These are phyloP conservation scores for Wallacemonas rigidus DNA, from an alignment of 208 protist species.

Conservation along the genomic window DNA sequence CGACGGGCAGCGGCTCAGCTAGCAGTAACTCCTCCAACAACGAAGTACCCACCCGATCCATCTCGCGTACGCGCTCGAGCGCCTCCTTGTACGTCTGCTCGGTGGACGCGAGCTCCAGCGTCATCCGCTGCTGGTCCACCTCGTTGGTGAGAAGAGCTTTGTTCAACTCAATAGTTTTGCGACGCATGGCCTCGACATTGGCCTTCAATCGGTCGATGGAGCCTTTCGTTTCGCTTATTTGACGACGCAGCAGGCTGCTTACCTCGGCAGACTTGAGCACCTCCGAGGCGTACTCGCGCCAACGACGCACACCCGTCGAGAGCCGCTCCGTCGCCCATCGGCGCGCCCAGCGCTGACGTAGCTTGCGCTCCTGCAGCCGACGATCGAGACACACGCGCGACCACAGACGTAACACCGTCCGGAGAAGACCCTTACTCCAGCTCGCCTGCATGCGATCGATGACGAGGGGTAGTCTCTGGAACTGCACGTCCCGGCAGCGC, in stretches of 20 bases:
- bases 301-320: conserved; percentile 43
- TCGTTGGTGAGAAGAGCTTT: conserved; percentile 38
- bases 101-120: conserved; percentile 31
- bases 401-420: conserved; percentile 65
- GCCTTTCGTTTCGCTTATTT: conserved; percentile 38
- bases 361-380: conserved; percentile 51
- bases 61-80: conserved; percentile 57
- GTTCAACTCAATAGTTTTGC: conserved; percentile 37
- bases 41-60: conserved; percentile 63
- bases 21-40: conserved; percentile 67
- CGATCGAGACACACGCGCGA: conserved; percentile 45
- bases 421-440: conserved; percentile 62
- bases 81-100: conserved; percentile 54
- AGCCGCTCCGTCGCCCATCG: conserved; percentile 55
- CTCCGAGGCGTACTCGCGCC: conserved; percentile 60
- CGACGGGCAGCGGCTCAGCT: conserved; percentile 27
- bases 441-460: conserved; percentile 54
- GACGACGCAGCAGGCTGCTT: conserved; percentile 38
- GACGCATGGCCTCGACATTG: conserved; percentile 43
- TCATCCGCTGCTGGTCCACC: conserved; percentile 30
- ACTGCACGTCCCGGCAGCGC: conserved; percentile 46
- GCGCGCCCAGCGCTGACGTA: conserved; percentile 60
- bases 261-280: conserved; percentile 42
- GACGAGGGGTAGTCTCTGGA: conserved; percentile 52
- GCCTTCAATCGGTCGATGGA: conserved; percentile 35